Percentiles rank a stretch among this genome's conserved stretches.
Conservation (phyloP, 139 green algal species). For the Deuterostichococcus epilithicus region DNA sequence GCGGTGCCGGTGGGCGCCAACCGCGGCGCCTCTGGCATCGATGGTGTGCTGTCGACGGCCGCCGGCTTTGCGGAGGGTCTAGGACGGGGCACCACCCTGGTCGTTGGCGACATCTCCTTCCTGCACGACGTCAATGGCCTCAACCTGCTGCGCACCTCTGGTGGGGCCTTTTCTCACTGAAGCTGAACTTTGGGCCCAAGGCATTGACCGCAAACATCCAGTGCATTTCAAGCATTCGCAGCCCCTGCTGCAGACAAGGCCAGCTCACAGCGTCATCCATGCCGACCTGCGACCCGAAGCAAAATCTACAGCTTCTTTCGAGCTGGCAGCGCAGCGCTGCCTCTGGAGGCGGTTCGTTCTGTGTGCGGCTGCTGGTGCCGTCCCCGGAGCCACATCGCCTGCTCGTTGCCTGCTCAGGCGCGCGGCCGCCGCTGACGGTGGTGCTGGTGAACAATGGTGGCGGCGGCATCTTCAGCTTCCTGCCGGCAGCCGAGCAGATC, state of each 20-base stretch:
- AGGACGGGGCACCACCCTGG: conserved; percentile 68
- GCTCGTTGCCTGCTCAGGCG: too few species aligned
- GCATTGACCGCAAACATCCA: too few species aligned
- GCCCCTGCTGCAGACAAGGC: too few species aligned
- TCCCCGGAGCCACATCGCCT: too few species aligned
- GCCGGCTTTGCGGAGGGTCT: conserved; percentile 89
- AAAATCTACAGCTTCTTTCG: too few species aligned
- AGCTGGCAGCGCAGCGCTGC: too few species aligned
- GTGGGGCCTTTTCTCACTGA: not conserved
- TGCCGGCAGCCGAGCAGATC: conserved; percentile 80
- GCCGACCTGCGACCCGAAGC: too few species aligned
- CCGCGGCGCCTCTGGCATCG: conserved; percentile 93
- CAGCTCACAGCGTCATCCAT: too few species aligned
- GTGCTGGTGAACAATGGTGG: conserved; percentile 96
- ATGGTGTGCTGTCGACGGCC: conserved; percentile 89
- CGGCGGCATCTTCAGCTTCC: conserved; percentile 95
- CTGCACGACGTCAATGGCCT: conserved; percentile 96
- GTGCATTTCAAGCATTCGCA: too few species aligned
- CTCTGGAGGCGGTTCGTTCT: too few species aligned
- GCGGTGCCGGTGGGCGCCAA: conserved; percentile 72
- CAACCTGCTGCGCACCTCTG: conserved; percentile 66
- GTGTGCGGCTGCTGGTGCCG: too few species aligned
- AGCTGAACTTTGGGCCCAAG: too few species aligned
- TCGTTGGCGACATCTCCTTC: conserved; percentile 97
- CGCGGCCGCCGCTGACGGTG: conserved; percentile 78